A percentile compares a stretch with the other conserved stretches of the same genome.
Evolutionary conservation across 768 basidiomycete genomes (phyloP).

Genomic region (Termitomyces sp.): DNA sequence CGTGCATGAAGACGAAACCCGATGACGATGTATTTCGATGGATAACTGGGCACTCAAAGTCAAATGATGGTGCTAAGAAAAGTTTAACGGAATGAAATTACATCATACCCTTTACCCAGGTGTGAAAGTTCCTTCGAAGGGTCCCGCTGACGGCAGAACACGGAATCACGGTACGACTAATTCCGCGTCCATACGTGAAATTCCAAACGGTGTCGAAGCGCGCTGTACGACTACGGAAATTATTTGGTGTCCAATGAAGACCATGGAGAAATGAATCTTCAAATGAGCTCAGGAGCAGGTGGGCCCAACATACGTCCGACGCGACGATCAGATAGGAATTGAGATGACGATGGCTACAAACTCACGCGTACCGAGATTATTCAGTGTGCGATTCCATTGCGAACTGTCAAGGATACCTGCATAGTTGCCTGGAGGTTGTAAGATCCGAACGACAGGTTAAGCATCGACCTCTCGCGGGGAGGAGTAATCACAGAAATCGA

Average conservation of each 20-base stretch:
- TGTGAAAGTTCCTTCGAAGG: background rate
- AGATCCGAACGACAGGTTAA: background rate
- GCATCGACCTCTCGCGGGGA: background rate
- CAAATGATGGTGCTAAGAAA: background rate
- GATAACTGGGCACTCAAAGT: background rate
- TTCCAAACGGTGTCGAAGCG: background rate
- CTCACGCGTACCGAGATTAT: background rate
- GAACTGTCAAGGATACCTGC: background rate
- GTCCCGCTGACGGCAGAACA: background rate
- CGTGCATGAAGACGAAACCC: background rate
- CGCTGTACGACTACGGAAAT: background rate
- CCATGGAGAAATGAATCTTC: background rate
- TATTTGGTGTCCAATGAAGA: background rate
- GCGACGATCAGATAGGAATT: background rate
- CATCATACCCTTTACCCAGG: slow-evolving; percentile 14
- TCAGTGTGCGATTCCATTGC: background rate
- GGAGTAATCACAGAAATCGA: background rate
- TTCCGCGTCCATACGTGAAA: background rate
- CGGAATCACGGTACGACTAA: background rate
- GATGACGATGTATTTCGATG: background rate
- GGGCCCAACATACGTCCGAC: background rate
- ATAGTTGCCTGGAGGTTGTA: background rate
- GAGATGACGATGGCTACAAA: background rate
- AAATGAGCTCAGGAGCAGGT: background rate
- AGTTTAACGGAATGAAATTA: background rate